These are phyloP conservation scores for Hypoxylon sp. DNA, from an alignment of 2,329 filamentous ascomycete genomes.

Conservation along the genomic window DNA sequence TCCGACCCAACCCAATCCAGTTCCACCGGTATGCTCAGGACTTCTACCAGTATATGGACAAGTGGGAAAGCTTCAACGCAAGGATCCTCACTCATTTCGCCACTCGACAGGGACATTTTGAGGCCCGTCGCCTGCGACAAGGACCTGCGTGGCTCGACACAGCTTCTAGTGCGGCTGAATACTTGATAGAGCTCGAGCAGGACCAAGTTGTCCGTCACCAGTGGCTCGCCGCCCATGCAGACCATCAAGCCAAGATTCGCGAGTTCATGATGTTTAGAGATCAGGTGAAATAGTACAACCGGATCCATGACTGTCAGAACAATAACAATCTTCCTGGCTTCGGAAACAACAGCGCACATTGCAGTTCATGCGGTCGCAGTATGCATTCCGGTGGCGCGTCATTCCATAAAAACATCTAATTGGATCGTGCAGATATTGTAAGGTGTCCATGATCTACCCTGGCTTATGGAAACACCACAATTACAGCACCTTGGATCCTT, in stretches of 20 bases:
- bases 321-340: not conserved
- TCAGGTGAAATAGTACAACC: constrained; percentile 56
- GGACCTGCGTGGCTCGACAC: constrained; percentile 63
- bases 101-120: constrained; percentile 64
- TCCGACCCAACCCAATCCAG: constrained; percentile 60
- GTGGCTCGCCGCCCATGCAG: constrained; percentile 72
- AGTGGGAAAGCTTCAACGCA: constrained; percentile 67
- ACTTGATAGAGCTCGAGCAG: constrained; percentile 72
- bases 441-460: constrained; percentile 13
- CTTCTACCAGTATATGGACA: constrained; percentile 68
- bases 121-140: constrained; percentile 58
- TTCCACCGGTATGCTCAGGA: constrained; percentile 68
- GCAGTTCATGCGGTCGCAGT: not conserved
- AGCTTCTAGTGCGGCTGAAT: constrained; percentile 59
- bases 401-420: constrained; percentile 12
- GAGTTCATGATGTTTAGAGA: constrained; percentile 68
- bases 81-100: constrained; percentile 70
- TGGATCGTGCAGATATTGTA: constrained; percentile 17
- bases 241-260: constrained; percentile 71
- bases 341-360: not conserved
- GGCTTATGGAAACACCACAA: constrained; percentile 16
- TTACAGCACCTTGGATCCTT: constrained; percentile 18
- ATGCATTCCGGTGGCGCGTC: constrained; percentile 6
- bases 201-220: constrained; percentile 74
- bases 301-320: constrained; percentile 18